phyloP scores from a whole-genome alignment of 441 rosid genomes.

The Adansonia grandidieri region DNA sequence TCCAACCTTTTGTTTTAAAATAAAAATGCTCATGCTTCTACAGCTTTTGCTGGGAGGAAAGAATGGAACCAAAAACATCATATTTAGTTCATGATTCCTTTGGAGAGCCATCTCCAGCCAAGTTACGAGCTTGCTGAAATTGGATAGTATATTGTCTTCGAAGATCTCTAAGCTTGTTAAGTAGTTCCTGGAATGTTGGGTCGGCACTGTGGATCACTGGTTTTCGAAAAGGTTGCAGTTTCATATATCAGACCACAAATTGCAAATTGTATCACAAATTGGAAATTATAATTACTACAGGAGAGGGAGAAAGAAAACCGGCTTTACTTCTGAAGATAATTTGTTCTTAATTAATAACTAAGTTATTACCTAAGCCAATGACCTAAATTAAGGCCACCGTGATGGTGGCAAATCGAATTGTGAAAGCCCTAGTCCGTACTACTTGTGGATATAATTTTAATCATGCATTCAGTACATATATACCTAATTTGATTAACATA shows the following conservation, averaged over 20 bases:
- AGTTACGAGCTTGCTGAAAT: constrained; percentile 72
- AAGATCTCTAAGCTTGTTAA: constrained; percentile 79
- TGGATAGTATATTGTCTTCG: constrained; percentile 68
- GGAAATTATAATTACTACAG: background rate
- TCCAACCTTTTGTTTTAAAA: constrained; percentile 6
- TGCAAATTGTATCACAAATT: background rate
- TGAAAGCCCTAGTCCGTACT: background rate
- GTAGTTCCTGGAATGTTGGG: constrained; percentile 86
- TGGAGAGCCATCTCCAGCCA: constrained; percentile 50
- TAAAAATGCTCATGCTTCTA: constrained; percentile 17
- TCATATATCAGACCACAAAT: constrained; percentile 20
- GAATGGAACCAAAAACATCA: background rate
- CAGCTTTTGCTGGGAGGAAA: constrained; percentile 18
- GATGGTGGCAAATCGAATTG: background rate
- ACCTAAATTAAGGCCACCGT: background rate
- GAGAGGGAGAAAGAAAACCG: background rate
- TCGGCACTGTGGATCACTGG: constrained; percentile 75
- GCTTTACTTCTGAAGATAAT: background rate
- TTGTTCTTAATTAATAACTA: background rate
- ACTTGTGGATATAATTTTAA: constrained; percentile 1
- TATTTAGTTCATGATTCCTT: constrained; percentile 40
- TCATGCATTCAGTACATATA: background rate
- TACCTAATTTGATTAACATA: background rate
- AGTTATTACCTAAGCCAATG: constrained; percentile 19
- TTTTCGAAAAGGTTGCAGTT: constrained; percentile 25